Evolutionary conservation across 331 rosid species (phyloP).

Genomic region (Pyrus hybrid): DNA sequence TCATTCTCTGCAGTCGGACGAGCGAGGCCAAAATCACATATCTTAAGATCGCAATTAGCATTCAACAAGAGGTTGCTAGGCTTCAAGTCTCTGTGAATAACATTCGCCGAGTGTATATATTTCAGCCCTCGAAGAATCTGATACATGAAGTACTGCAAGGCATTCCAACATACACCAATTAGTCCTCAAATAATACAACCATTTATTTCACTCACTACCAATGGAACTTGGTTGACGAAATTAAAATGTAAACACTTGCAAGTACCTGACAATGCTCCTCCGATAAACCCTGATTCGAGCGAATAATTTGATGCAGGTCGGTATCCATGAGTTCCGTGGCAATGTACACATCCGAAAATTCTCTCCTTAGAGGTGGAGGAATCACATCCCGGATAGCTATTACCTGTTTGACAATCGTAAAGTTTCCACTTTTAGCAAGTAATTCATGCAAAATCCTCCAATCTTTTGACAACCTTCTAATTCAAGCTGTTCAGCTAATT

Average conservation of each 20-base stretch:
- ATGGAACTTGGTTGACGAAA: neutral
- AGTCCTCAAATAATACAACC: neutral
- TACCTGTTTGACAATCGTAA: conserved; percentile 47
- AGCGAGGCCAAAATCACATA: conserved; percentile 94
- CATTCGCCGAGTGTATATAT: conserved; percentile 87
- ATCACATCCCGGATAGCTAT: conserved; percentile 67
- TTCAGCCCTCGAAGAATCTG: conserved; percentile 93
- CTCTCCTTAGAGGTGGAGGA: conserved; percentile 90
- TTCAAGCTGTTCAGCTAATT: neutral
- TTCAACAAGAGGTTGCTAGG: conserved; percentile 91
- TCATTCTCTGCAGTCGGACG: conserved; percentile 78
- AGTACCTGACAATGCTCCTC: conserved; percentile 92
- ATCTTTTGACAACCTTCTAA: neutral
- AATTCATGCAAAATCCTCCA: neutral
- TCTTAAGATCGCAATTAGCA: conserved; percentile 92
- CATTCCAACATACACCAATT: conserved; percentile 19
- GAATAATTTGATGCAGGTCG: conserved; percentile 94
- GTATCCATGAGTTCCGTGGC: conserved; percentile 89
- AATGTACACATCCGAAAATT: conserved; percentile 80
- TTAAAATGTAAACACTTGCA: neutral
- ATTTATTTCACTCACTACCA: neutral
- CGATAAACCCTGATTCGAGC: conserved; percentile 77
- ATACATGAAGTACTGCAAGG: conserved; percentile 89
- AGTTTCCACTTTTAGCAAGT: conserved; percentile 8
- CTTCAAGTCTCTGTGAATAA: conserved; percentile 87